A percentile compares a stretch with the other conserved stretches of the same genome.
Evolutionary conservation across 495 filamentous ascomycete species (phyloP).

Genomic region (Lophiotrema nucula): DNA sequence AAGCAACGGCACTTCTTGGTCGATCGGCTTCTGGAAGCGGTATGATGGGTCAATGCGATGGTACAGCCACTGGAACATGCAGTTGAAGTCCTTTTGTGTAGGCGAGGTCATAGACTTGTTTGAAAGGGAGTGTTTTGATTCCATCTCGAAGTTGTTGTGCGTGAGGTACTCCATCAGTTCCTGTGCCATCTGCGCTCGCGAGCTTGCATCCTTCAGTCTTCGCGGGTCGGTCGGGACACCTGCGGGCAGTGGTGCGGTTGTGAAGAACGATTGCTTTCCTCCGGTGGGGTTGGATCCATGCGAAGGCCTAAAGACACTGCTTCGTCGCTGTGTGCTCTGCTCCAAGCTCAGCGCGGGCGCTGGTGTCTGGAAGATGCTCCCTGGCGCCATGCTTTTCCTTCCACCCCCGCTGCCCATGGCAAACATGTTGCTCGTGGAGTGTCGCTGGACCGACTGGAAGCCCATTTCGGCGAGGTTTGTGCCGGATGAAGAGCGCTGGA

Average conservation of each 20-base stretch:
- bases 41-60: conserved; percentile 90
- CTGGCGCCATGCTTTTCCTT: conserved; percentile 70
- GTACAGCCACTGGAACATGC: conserved; percentile 97
- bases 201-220: conserved; percentile 72
- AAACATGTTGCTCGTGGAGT: conserved; percentile 70
- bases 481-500: conserved; percentile 79
- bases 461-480: conserved; percentile 71
- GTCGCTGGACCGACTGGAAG: conserved; percentile 81
- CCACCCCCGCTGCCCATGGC: conserved; percentile 52
- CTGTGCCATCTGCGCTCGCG: conserved; percentile 77
- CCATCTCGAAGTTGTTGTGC: conserved; percentile 91
- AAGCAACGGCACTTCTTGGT: conserved; percentile 87
- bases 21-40: conserved; percentile 85
- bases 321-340: conserved; percentile 67
- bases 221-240: conserved; percentile 85
- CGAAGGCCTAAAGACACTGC: conserved; percentile 74
- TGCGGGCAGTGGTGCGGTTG: conserved; percentile 72
- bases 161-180: conserved; percentile 90
- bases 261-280: conserved; percentile 77
- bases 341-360: conserved; percentile 40
- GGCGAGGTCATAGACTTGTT: conserved; percentile 86
- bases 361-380: conserved; percentile 47
- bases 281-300: conserved; percentile 58
- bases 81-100: conserved; percentile 97
- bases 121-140: conserved; percentile 87